Percentiles rank a stretch among this genome's conserved stretches.
These are phyloP conservation scores for Mortierella sp. DNA, from an alignment of 371 early-diverging fungal species.

Conservation along the genomic window DNA sequence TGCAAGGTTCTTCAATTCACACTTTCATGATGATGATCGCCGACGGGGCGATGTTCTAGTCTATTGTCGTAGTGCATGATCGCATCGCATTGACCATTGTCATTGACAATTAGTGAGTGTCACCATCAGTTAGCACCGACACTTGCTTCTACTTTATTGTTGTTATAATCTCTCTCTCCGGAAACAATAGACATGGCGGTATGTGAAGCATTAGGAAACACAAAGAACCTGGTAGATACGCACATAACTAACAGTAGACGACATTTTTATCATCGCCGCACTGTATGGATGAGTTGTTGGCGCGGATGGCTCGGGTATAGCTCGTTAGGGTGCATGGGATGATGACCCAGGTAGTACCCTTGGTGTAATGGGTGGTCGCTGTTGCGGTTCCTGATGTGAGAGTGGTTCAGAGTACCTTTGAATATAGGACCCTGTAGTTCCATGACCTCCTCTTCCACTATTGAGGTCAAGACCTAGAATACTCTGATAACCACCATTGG, in stretches of 20 bases:
- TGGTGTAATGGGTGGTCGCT: constrained; percentile 15
- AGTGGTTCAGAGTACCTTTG: constrained; percentile 16
- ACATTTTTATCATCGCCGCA: constrained; percentile 9
- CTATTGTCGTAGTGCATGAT: constrained; percentile 52
- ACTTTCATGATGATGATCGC: constrained; percentile 84
- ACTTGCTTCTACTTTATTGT: no score
- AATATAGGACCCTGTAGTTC: constrained; percentile 6
- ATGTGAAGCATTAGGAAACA: no score
- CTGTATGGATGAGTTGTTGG: constrained; percentile 28
- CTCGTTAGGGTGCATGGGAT: constrained; percentile 16
- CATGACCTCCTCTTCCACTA: background rate
- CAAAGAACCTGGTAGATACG: no score
- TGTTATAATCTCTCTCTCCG: no score
- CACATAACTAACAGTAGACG: background rate
- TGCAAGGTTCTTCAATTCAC: constrained; percentile 88
- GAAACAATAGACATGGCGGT: no score
- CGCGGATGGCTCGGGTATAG: constrained; percentile 11
- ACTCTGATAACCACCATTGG: constrained; percentile 24
- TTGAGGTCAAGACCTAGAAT: constrained; percentile 1
- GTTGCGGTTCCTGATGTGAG: constrained; percentile 5
- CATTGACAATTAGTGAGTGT: background rate
- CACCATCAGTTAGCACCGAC: no score
- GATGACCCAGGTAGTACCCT: constrained; percentile 22
- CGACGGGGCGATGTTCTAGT: constrained; percentile 87
- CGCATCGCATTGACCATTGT: background rate